Evolutionary conservation across 2,329 filamentous ascomycete species (phyloP), one percentile per base, ranked within the genome.

Genomic region (Neonectria ditissima): DNA sequence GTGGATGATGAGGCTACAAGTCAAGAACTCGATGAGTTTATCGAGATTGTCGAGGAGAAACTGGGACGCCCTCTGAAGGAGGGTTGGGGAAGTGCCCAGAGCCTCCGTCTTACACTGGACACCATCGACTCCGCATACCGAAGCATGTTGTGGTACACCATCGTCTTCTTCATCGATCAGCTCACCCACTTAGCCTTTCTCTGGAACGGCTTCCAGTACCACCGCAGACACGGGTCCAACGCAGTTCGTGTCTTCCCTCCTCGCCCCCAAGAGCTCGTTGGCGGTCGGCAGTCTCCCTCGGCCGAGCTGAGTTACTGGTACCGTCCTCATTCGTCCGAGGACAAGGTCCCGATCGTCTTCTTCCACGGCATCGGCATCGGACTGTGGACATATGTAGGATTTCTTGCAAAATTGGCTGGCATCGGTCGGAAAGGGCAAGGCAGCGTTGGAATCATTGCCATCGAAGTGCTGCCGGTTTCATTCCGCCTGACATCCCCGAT

Each of bases 331-430:
- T 87, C 87, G 1, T 66, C 67, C 11, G 24, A 62, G 5, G 63
- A 65, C 8, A 82, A 82, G 55, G 77, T 86, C 0, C 91, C 90
- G 0, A 77, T 92, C 8, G 76, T 93, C 4, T 92, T 92, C 76
- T 82, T 92, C 51, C 91, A 92, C 69, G 91, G 91, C 16, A 91
- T 92, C 52, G 89, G 90, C 44, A 82, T 92, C 61, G 90, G 91
- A 0, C 82, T 92, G 2, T 86, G 86, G 73, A 85, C 89, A 0
- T 91, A 92, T 69, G 79, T 83, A 13, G 75, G 78, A 16, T 90
- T 90, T 70, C 78, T 92, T 2, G 74, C 82, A 84, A 53, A 57
- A 4, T 76, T 92, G 41, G 81, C 83, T 65, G 63, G 71, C 4
- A 69, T 73, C n/a, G 71, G 67, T 1, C 67, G 64, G 5, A 66